Percentiles rank a stretch among this genome's conserved stretches.
These are phyloP conservation scores for Ceratocystis papillata DNA, from an alignment of 2,329 filamentous ascomycete genomes.

Conservation along the genomic window DNA sequence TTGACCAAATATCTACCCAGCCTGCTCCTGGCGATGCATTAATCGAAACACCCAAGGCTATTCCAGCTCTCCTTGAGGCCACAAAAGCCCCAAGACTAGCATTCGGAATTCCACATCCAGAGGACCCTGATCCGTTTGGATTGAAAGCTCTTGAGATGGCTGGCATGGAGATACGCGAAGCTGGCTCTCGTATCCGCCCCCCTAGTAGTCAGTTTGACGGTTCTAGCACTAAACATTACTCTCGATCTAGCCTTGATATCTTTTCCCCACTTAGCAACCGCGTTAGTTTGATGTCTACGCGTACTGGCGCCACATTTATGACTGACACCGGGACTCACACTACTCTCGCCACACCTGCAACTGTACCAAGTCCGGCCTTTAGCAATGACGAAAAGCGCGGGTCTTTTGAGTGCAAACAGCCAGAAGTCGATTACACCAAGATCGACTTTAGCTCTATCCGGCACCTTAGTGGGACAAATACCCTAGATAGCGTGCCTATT, in stretches of 20 bases:
- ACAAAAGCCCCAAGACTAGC: slow-evolving; percentile 35
- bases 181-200: slow-evolving; percentile 61
- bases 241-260: slow-evolving; percentile 61
- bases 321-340: slow-evolving; percentile 61
- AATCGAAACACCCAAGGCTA: slow-evolving; percentile 39
- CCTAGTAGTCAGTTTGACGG: slow-evolving; percentile 74
- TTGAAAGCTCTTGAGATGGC: slow-evolving; percentile 83
- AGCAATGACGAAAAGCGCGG: slow-evolving; percentile 42
- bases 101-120: slow-evolving; percentile 67
- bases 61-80: slow-evolving; percentile 27
- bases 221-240: slow-evolving; percentile 50
- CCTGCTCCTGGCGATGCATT: slow-evolving; percentile 66
- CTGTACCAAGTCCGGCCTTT: slow-evolving; percentile 43
- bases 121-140: slow-evolving; percentile 87
- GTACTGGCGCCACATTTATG: slow-evolving; percentile 57
- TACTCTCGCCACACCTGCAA: slow-evolving; percentile 43
- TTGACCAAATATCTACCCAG: slow-evolving; percentile 52
- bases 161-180: slow-evolving; percentile 80
- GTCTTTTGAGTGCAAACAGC: slow-evolving; percentile 32
- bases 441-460: slow-evolving; percentile 44
- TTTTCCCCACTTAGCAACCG: slow-evolving; percentile 49
- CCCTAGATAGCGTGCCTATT: slow-evolving; percentile 29
- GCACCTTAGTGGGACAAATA: slow-evolving; percentile 36
- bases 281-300: slow-evolving; percentile 64
- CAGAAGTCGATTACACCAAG: slow-evolving; percentile 49